Evolutionary conservation across 1,284 basidiomycete genomes (phyloP).

Genomic region (Blastosporella zonata): DNA sequence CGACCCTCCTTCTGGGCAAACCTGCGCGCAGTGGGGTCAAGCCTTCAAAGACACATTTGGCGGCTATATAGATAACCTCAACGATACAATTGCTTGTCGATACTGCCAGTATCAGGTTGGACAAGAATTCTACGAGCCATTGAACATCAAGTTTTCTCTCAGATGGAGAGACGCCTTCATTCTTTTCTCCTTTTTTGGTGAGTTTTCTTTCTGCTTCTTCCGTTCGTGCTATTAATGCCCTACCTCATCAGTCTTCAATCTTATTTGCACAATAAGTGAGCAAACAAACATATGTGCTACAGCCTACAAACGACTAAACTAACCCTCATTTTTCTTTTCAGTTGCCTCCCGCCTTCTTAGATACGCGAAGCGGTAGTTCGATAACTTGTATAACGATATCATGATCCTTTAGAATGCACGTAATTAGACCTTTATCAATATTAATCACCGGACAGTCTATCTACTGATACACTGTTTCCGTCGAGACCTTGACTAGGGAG

Average conservation of each 20-base stretch:
- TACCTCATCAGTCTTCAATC: constrained; percentile 58
- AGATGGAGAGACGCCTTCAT: constrained; percentile 78
- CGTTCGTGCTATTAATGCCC: constrained; percentile 4
- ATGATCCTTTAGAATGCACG: too few relatives aligned
- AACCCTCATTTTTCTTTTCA: constrained; percentile 22
- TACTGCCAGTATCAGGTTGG: constrained; percentile 73
- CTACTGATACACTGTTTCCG: too few relatives aligned
- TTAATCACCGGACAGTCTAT: neutral
- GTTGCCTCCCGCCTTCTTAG: constrained; percentile 76
- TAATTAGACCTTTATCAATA: too few relatives aligned
- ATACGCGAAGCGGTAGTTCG: constrained; percentile 66
- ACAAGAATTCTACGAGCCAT: constrained; percentile 66
- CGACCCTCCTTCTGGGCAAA: constrained; percentile 72
- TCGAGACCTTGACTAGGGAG: too few relatives aligned
- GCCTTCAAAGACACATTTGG: constrained; percentile 62
- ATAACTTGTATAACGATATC: neutral
- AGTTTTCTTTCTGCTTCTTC: constrained; percentile 20
- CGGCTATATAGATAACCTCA: constrained; percentile 79
- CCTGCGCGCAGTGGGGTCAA: constrained; percentile 69
- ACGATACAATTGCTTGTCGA: constrained; percentile 58
- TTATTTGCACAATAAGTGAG: constrained; percentile 64
- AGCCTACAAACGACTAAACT: neutral
- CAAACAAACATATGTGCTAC: constrained; percentile 6
- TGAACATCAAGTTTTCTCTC: constrained; percentile 67
- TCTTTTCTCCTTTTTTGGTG: constrained; percentile 59